Percentiles rank a stretch among this genome's conserved stretches.
These are phyloP conservation scores for Phytophthora crassamura DNA, from an alignment of 352 stramenopile species.

Conservation along the genomic window DNA sequence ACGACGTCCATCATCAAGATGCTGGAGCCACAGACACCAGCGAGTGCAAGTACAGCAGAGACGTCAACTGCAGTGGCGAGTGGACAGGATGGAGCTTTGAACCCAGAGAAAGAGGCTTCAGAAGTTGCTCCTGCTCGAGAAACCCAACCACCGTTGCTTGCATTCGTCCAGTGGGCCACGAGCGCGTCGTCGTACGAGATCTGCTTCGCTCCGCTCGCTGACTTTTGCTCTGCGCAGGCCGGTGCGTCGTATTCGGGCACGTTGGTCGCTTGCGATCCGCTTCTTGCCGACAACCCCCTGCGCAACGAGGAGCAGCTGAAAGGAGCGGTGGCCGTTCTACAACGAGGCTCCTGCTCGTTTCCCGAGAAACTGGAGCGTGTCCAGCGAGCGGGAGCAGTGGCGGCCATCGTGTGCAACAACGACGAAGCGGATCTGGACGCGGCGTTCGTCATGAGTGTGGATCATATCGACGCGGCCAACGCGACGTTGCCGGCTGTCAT, in stretches of 20 bases:
- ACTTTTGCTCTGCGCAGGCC: constrained; percentile 60
- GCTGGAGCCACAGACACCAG: constrained; percentile 35
- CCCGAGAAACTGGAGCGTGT: constrained; percentile 71
- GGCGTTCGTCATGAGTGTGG: constrained; percentile 81
- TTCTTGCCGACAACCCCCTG: constrained; percentile 51
- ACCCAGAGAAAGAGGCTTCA: neutral
- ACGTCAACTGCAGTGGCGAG: neutral
- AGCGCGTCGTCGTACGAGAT: constrained; percentile 47
- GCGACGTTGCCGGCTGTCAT: constrained; percentile 75
- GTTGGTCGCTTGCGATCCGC: constrained; percentile 56
- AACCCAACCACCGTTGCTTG: constrained; percentile 50
- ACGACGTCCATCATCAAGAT: constrained; percentile 68
- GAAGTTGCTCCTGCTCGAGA: neutral
- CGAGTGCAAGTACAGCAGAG: neutral
- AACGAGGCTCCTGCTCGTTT: constrained; percentile 72
- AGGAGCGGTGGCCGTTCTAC: constrained; percentile 55
- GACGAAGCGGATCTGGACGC: constrained; percentile 50
- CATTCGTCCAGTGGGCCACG: constrained; percentile 75
- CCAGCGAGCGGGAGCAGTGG: constrained; percentile 59
- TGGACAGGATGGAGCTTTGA: neutral
- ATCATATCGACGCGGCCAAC: constrained; percentile 69
- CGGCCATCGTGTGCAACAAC: constrained; percentile 76
- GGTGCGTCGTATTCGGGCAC: constrained; percentile 50
- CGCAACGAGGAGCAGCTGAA: constrained; percentile 44
- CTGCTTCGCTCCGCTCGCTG: constrained; percentile 65